A percentile compares a stretch with the other conserved stretches of the same genome.
phyloP scores from a whole-genome alignment of 352 stramenopile species.

The Phytophthora sp. region DNA sequence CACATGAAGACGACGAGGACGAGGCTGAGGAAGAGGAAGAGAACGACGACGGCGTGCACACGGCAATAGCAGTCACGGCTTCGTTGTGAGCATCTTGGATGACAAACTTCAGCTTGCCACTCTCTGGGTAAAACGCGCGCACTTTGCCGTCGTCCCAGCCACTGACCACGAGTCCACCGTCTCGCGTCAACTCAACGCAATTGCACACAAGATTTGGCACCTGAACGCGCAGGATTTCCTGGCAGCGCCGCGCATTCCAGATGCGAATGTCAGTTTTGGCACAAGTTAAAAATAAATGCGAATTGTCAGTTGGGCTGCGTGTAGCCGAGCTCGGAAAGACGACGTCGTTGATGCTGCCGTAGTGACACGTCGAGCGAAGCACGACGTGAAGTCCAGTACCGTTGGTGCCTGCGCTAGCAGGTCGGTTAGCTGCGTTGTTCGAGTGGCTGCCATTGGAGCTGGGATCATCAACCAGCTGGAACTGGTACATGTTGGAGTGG shows the following conservation, averaged over 20 bases:
- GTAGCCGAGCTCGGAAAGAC: conserved; percentile 85
- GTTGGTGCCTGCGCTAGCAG: conserved; percentile 16
- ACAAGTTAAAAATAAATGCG: conserved; percentile 95
- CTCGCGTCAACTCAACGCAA: conserved; percentile 90
- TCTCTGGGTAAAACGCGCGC: conserved; percentile 96
- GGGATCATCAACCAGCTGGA: conserved; percentile 55
- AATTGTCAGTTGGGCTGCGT: conserved; percentile 75
- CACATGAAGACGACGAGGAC: conserved; percentile 14
- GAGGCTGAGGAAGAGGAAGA: conserved; percentile 6
- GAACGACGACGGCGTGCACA: conserved; percentile 71
- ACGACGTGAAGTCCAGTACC: conserved; percentile 45
- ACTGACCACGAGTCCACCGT: conserved; percentile 92
- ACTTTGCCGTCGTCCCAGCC: conserved; percentile 98
- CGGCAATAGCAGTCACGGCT: conserved; percentile 92
- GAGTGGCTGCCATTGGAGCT: conserved; percentile 11
- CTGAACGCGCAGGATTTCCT: conserved; percentile 97
- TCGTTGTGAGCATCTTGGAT: conserved; percentile 97
- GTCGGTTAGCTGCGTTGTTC: conserved; percentile 30
- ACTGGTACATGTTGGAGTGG: conserved; percentile 95
- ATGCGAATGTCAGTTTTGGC: conserved; percentile 95
- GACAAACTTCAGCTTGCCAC: conserved; percentile 96
- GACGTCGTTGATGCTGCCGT: conserved; percentile 93
- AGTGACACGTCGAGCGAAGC: conserved; percentile 92
- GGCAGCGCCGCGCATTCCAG: conserved; percentile 92
- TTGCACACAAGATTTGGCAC: conserved; percentile 98